Evolutionary conservation across 106 monocot genomes (phyloP).

Genomic region (Agapanthus africanus): DNA sequence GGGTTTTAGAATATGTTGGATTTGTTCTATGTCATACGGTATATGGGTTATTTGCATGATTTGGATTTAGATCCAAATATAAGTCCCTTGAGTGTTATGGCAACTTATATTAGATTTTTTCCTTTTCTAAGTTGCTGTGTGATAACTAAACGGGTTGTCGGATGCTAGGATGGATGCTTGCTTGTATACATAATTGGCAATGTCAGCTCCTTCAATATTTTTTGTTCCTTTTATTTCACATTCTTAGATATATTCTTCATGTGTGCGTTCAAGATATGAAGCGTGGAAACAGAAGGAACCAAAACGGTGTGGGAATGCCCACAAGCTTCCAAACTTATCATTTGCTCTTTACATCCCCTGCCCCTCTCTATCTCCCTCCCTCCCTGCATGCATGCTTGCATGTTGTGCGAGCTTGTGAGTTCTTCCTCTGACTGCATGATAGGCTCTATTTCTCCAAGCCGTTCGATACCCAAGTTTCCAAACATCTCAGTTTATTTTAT

Average conservation of each 20-base stretch:
- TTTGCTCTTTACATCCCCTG: no score
- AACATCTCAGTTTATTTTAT: not conserved
- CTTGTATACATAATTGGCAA: not conserved
- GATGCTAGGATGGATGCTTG: not conserved
- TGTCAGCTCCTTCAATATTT: not conserved
- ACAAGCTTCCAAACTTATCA: no score
- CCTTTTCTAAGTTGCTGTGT: not conserved
- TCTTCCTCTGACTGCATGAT: no score
- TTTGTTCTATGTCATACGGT: not conserved
- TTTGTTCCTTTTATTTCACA: not conserved
- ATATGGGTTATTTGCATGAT: not conserved
- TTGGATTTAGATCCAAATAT: not conserved
- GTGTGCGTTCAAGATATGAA: not conserved
- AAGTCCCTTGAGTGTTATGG: not conserved
- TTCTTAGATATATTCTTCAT: not conserved
- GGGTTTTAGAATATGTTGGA: not conserved
- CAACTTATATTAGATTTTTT: not conserved
- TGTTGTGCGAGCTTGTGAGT: no score
- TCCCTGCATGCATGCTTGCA: no score
- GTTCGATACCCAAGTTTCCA: not conserved
- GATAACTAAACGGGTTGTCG: not conserved
- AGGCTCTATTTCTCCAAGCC: no score
- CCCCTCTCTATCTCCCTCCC: no score
- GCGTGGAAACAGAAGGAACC: not conserved
- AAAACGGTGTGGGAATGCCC: not conserved